These are phyloP conservation scores for Aspergillus homomorphus DNA, from an alignment of 495 filamentous ascomycete species.

Conservation along the genomic window DNA sequence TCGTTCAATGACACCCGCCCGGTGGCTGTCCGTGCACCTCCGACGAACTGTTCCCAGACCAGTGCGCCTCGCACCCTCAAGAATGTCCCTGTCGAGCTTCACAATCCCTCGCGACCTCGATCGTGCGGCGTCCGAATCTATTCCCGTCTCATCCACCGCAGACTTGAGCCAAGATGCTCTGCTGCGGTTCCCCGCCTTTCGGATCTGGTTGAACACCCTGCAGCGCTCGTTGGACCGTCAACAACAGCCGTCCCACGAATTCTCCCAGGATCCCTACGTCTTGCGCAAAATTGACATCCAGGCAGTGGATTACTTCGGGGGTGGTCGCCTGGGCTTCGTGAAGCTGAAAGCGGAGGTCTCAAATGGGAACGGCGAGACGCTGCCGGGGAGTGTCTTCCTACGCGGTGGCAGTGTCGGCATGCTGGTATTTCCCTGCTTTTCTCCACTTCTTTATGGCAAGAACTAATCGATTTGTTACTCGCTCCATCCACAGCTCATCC, in stretches of 20 bases:
- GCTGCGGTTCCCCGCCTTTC: slow-evolving; percentile 69
- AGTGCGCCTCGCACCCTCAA: neutral
- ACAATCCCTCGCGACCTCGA: slow-evolving; percentile 33
- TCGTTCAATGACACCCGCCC: slow-evolving; percentile 1
- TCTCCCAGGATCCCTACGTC: slow-evolving; percentile 66
- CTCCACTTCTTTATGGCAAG: neutral
- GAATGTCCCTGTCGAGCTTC: slow-evolving; percentile 44
- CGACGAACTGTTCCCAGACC: slow-evolving; percentile 9
- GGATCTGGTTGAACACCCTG: slow-evolving; percentile 67
- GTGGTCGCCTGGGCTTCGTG: slow-evolving; percentile 66
- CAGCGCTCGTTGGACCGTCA: slow-evolving; percentile 64
- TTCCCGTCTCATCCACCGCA: slow-evolving; percentile 55
- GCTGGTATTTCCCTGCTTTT: slow-evolving; percentile 51
- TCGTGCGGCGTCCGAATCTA: slow-evolving; percentile 19
- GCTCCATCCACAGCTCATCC: slow-evolving; percentile 46
- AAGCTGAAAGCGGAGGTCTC: slow-evolving; percentile 67
- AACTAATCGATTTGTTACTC: slow-evolving; percentile 1
- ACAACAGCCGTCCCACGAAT: slow-evolving; percentile 58
- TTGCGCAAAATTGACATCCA: slow-evolving; percentile 71
- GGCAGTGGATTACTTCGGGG: slow-evolving; percentile 68
- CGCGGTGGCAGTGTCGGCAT: slow-evolving; percentile 80
- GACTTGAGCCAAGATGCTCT: slow-evolving; percentile 61
- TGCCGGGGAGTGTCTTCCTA: slow-evolving; percentile 78
- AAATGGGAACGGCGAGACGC: slow-evolving; percentile 58
- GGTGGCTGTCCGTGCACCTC: slow-evolving; percentile 9